These are phyloP conservation scores for Phialemoniopsis sp. DNA, from an alignment of 2,329 filamentous ascomycete species.

Conservation along the genomic window DNA sequence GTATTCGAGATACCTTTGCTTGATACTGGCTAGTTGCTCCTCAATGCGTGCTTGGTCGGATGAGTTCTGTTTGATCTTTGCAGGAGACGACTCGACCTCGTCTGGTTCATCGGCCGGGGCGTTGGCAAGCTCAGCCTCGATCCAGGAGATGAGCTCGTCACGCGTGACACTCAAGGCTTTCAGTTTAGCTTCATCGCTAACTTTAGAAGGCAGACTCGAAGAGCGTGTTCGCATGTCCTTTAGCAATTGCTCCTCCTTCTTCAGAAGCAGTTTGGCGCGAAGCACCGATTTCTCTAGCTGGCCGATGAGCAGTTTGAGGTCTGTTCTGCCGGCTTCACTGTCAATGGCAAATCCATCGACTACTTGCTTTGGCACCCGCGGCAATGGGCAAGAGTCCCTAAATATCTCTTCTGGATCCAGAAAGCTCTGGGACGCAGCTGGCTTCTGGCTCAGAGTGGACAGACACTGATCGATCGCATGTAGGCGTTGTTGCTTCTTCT, in stretches of 20 bases:
- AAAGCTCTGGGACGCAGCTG: constrained; percentile 43
- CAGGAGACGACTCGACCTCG: constrained; percentile 6
- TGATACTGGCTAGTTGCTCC: constrained; percentile 40
- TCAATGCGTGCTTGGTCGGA: constrained; percentile 24
- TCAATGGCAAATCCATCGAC: constrained; percentile 44
- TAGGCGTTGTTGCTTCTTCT: constrained; percentile 47
- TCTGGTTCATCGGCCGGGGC: constrained; percentile 33
- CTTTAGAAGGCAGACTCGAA: constrained; percentile 26
- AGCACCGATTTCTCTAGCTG: constrained; percentile 55
- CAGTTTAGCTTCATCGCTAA: constrained; percentile 34
- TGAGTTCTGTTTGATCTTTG: constrained; percentile 1
- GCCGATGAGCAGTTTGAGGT: constrained; percentile 42
- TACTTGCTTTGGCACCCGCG: constrained; percentile 47
- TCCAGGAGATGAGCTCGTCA: constrained; percentile 60
- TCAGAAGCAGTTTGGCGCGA: constrained; percentile 51
- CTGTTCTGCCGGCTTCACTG: constrained; percentile 26
- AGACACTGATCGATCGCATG: constrained; percentile 46
- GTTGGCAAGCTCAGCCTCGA: constrained; percentile 56
- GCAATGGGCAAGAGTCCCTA: constrained; percentile 34
- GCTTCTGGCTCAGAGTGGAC: constrained; percentile 44
- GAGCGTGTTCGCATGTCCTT: constrained; percentile 34
- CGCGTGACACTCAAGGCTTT: constrained; percentile 52
- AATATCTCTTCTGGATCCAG: constrained; percentile 47
- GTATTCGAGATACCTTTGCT: constrained; percentile 51
- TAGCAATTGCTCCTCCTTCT: constrained; percentile 52